A percentile compares a stretch with the other conserved stretches of the same genome.
phyloP scores from a whole-genome alignment of 371 early-diverging fungal species.

The Batrachochytrium dendrobatidis region DNA sequence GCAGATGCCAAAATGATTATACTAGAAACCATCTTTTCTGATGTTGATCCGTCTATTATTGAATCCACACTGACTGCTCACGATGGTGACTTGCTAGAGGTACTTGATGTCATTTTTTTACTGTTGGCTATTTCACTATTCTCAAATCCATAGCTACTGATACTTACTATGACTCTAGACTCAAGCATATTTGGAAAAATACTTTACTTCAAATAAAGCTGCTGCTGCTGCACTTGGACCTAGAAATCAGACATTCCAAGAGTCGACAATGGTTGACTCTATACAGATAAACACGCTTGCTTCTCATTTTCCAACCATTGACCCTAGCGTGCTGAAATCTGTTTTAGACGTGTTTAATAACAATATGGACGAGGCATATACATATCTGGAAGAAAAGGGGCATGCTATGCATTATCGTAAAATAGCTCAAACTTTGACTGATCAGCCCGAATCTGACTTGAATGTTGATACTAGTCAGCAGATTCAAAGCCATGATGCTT shows the following conservation, averaged over 20 bases:
- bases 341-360: background rate
- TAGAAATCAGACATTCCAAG: background rate
- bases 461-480: no score
- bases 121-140: no score
- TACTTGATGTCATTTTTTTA: no score
- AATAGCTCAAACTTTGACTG: background rate
- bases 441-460: no score
- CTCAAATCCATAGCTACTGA: background rate
- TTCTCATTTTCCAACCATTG: background rate
- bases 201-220: background rate
- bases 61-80: background rate
- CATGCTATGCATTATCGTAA: slow-evolving; percentile 3
- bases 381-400: background rate
- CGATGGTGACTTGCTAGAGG: background rate
- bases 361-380: background rate
- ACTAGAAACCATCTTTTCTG: background rate
- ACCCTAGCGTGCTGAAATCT: background rate
- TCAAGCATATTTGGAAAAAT: background rate
- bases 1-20: background rate
- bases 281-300: background rate
- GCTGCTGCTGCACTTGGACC: background rate
- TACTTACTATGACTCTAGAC: background rate
- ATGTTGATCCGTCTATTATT: background rate
- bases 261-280: background rate
- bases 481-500: no score